phyloP scores from a whole-genome alignment of 148 eudicot genomes.

The Suaeda aralocaspica region DNA sequence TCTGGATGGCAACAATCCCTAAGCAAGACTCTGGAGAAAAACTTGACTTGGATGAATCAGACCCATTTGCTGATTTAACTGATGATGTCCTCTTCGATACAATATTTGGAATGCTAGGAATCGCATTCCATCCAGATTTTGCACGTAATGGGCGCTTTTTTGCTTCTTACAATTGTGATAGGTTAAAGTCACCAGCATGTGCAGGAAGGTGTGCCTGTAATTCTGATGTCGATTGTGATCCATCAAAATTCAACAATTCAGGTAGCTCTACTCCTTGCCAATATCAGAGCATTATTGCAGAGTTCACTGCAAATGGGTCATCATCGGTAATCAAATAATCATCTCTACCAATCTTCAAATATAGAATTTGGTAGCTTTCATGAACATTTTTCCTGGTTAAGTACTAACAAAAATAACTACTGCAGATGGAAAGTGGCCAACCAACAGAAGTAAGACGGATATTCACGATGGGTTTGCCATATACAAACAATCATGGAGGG shows the following conservation, averaged over 20 bases:
- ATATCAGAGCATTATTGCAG: slow-evolving; percentile 70
- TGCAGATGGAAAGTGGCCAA: slow-evolving; percentile 53
- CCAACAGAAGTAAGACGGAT: slow-evolving; percentile 69
- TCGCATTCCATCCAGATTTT: slow-evolving; percentile 89
- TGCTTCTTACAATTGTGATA: slow-evolving; percentile 82
- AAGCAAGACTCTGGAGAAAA: slow-evolving; percentile 59
- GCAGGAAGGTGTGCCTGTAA: slow-evolving; percentile 90
- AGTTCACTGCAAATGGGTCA: slow-evolving; percentile 74
- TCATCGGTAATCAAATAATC: slow-evolving; percentile 57
- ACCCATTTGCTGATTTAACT: slow-evolving; percentile 80
- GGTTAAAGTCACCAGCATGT: slow-evolving; percentile 58
- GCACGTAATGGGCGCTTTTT: slow-evolving; percentile 75
- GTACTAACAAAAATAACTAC: background rate
- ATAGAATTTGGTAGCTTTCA: background rate
- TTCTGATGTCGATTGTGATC: slow-evolving; percentile 83
- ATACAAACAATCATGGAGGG: slow-evolving; percentile 59
- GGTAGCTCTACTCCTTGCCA: slow-evolving; percentile 54
- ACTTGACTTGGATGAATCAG: slow-evolving; percentile 61
- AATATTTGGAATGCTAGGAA: slow-evolving; percentile 80
- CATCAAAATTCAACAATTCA: slow-evolving; percentile 47
- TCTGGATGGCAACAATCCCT: slow-evolving; percentile 71
- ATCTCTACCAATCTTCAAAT: background rate
- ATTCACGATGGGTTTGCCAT: slow-evolving; percentile 82
- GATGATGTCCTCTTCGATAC: slow-evolving; percentile 77
- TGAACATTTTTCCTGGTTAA: background rate